Conservation (phyloP, 2,329 filamentous ascomycete species). For the Fusarium palustre region DNA sequence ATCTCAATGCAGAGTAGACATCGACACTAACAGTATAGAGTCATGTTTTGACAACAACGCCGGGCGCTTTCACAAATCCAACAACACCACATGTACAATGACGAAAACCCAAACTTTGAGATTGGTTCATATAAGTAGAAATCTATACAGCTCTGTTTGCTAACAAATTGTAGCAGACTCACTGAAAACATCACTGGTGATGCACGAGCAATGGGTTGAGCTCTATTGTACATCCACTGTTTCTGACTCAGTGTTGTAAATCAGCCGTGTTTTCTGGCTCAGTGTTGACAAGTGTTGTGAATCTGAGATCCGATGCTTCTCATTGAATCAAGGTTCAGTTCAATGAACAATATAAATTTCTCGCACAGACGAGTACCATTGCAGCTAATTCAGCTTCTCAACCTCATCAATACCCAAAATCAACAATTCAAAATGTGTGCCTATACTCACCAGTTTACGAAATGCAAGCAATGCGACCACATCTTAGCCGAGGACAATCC, state of each 20-base stretch:
- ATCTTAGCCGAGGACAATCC: background rate
- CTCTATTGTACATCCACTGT: background rate
- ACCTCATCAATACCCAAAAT: too few species aligned
- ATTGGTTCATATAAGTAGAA: background rate
- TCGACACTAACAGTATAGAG: too few species aligned
- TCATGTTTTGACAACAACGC: background rate
- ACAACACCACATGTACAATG: background rate
- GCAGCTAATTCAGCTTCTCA: fast-evolving
- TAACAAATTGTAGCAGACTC: background rate
- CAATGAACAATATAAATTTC: too few species aligned
- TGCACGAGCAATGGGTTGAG: background rate
- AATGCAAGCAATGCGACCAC: background rate
- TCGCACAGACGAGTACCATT: too few species aligned
- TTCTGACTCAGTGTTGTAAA: background rate
- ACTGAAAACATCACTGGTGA: background rate
- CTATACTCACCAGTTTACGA: background rate
- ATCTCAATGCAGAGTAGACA: too few species aligned
- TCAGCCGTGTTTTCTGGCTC: background rate
- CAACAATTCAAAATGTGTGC: background rate
- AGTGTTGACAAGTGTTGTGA: background rate
- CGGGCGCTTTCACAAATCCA: background rate
- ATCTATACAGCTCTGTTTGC: background rate
- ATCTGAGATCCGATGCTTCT: too few species aligned
- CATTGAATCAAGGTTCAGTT: too few species aligned
- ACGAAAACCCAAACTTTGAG: background rate